Evolutionary conservation across 1,284 basidiomycete species (phyloP), one percentile per base, ranked within the genome.

Genomic region (Heterobasidion annosum): DNA sequence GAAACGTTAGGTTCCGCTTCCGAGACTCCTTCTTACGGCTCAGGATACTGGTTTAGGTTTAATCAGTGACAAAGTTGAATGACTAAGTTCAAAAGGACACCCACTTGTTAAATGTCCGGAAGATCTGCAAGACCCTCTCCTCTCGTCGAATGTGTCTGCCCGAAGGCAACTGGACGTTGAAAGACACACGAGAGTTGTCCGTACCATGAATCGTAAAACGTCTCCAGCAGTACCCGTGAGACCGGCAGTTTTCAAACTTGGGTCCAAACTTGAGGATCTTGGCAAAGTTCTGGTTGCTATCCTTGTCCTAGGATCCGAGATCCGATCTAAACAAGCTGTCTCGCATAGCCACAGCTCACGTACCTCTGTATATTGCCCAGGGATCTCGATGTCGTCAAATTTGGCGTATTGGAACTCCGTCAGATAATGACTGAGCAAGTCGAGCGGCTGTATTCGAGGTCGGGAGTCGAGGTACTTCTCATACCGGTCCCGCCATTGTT

Each of bases 341-440:
- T 10, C 37, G 35, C 7, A 50, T 35, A 47, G 34, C n/a, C 25
- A 13, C 37, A 52, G 0, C 51, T 19, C 32, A 42, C 78, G 61
- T 57, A 91, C 93, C 80, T 96, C 91, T 0, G 95, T 89, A 65
- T 99, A 99, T 70, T 99, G 97, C 8, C 97, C 97, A 18, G 97
- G 97, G 54, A 99, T 85, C 68, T 99, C 97, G 51, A 99, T 93
- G 62, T 99, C 97, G 63, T 99, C 97, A 56, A 98, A 95, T 69
- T 96, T 98, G 65, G 88, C 88, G 69, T 98, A 95, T 64, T 99
- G 96, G 77, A 99, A 99, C 69, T 99, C 96, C 10, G 93, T 91
- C 59, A 99, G 76, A 72, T 94, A 98, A 70, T 97, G 94, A 61
- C 92, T 95, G 49, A 93, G 76, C 56, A 88, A 78, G 61, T 98